These are phyloP conservation scores for Leccinum disarticulatum DNA, from an alignment of 768 basidiomycete species.

Conservation along the genomic window DNA sequence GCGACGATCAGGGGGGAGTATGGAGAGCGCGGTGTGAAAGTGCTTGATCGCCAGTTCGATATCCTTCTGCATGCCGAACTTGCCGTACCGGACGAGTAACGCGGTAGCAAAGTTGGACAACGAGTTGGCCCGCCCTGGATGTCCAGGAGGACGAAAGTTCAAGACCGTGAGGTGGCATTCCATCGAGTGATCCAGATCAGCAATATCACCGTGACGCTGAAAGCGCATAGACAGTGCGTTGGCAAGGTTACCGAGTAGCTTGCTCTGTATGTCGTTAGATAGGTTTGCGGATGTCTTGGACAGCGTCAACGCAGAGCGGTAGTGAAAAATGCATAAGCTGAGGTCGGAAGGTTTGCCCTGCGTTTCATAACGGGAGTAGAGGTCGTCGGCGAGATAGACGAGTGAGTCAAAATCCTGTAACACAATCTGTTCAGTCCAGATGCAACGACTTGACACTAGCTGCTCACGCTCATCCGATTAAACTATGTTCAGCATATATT, in stretches of 20 bases:
- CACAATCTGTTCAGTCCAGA: background rate
- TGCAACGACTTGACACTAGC: background rate
- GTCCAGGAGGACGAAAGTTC: slow-evolving; percentile 26
- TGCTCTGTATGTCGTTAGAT: slow-evolving; percentile 23
- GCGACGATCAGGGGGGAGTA: slow-evolving; percentile 20
- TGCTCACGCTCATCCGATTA: slow-evolving; percentile 21
- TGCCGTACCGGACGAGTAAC: slow-evolving; percentile 28
- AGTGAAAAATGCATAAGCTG: slow-evolving; percentile 27
- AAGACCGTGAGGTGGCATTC: slow-evolving; percentile 29
- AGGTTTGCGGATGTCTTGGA: slow-evolving; percentile 18
- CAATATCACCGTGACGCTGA: slow-evolving; percentile 24
- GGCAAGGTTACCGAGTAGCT: slow-evolving; percentile 30
- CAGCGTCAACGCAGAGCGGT: slow-evolving; percentile 26
- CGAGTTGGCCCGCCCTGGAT: slow-evolving; percentile 24
- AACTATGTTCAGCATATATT: background rate
- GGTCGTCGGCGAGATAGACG: slow-evolving; percentile 24
- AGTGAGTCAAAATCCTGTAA: slow-evolving; percentile 25
- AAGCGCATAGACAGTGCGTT: slow-evolving; percentile 29
- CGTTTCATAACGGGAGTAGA: slow-evolving; percentile 25
- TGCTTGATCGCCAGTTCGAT: slow-evolving; percentile 30
- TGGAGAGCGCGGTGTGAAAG: slow-evolving; percentile 22
- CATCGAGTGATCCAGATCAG: slow-evolving; percentile 29
- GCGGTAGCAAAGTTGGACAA: slow-evolving; percentile 32
- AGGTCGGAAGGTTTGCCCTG: slow-evolving; percentile 24
- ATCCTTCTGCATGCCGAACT: slow-evolving; percentile 23